Evolutionary conservation across 805 yeast species (phyloP).

Genomic region (Kockiozyma suomiensis): DNA sequence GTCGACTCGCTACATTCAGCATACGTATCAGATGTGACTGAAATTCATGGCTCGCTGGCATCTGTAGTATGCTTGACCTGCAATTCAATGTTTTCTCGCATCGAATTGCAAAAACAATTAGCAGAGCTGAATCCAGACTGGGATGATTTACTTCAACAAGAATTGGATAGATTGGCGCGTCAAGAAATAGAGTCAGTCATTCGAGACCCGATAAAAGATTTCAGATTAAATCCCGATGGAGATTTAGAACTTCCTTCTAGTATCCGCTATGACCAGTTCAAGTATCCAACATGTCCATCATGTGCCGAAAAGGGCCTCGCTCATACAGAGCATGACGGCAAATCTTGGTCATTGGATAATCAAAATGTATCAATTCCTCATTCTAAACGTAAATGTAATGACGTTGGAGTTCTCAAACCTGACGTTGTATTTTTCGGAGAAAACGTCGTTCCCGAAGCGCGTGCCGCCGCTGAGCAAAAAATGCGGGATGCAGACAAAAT

Average conservation of each 20-base stretch:
- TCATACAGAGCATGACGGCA: slow-evolving; percentile 7
- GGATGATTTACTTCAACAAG: slow-evolving; percentile 29
- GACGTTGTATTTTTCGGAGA: slow-evolving; percentile 39
- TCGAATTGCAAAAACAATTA: slow-evolving; percentile 27
- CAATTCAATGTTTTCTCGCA: slow-evolving; percentile 26
- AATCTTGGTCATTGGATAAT: slow-evolving; percentile 19
- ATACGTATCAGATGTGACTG: slow-evolving; percentile 35
- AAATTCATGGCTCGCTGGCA: slow-evolving; percentile 37
- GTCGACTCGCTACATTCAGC: slow-evolving; percentile 37
- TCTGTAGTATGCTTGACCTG: slow-evolving; percentile 36
- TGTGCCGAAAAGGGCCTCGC: slow-evolving; percentile 28
- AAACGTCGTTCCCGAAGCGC: slow-evolving; percentile 29
- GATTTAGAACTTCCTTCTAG: slow-evolving; percentile 35
- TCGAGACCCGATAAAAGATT: slow-evolving; percentile 24
- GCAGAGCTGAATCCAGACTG: slow-evolving; percentile 35
- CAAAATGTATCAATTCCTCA: slow-evolving; percentile 13
- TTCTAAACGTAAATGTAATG: slow-evolving; percentile 22
- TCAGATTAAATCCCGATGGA: slow-evolving; percentile 36
- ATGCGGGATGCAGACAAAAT: slow-evolving; percentile 32
- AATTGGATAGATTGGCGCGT: slow-evolving; percentile 15
- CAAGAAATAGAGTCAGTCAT: background rate
- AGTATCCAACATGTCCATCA: slow-evolving; percentile 36
- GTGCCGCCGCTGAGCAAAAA: slow-evolving; percentile 29
- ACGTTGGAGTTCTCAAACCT: slow-evolving; percentile 37
- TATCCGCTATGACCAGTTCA: slow-evolving; percentile 34